Evolutionary conservation across 129 eudicot species (phyloP), one percentile per base, ranked within the genome.

Genomic region (Cynara cardunculus): DNA sequence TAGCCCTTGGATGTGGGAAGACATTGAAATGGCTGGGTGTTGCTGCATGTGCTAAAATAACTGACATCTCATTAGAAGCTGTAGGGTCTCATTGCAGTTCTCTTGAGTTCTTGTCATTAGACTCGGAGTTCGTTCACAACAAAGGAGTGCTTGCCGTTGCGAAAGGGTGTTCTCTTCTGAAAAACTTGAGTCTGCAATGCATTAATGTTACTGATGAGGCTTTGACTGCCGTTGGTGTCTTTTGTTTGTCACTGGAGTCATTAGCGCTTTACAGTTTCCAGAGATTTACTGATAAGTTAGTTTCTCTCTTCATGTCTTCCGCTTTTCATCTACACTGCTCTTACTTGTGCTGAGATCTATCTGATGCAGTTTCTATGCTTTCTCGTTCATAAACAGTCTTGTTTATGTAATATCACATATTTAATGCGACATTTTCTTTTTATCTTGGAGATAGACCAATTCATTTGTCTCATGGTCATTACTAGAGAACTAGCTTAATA

Each of bases 31-130:
- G 97, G 74, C 89, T 94, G 9, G 93, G 97, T n/a, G 86, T 94
- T 83, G 98, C 96, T 56, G 96, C 96, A 25, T 94, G 98, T 86
- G 94, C 96, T 72, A 92, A 88, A 85, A 85, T 92, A 85, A 94
- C 97, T 30, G 97, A 94, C 56, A 28, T 77, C 12, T 92, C 97
- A 22, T 76, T 94, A 81, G 94, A 94, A 89, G 97, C 97, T 27
- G 96, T 94, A 39, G 98, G 98, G 70, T 86, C 97, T 70, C 88
- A 89, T 82, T 94, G 97, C 81, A 82, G 62, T 68, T 86, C 87
- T 73, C 94, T 94, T 56, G 94, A 90, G 74, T 84, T 88, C 14
- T 44, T 92, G 62, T 85, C 96, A 39, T 69, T 94, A 76, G 98
- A 94, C 80, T 92, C 97, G 0, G 97, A 94, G 82, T 83, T 83